Conservation (phyloP, 306 rosid species). For the Dryas drummondii region DNA sequence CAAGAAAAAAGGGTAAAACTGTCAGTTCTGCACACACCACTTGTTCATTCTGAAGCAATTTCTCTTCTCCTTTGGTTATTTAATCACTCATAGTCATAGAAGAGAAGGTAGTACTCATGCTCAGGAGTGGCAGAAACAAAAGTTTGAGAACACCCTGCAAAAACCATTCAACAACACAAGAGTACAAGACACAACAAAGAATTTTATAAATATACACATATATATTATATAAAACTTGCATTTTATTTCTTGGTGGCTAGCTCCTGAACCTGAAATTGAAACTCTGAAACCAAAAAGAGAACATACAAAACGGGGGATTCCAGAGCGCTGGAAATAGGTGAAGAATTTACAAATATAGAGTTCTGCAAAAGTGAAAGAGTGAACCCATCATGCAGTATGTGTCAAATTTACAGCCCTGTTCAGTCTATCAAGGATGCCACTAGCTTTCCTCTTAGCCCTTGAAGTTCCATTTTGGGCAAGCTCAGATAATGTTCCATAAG, state of each 20-base stretch:
- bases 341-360: conserved; percentile 59
- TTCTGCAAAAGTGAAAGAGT: conserved; percentile 19
- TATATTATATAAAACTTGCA: conserved; percentile 20
- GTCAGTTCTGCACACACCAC: not conserved
- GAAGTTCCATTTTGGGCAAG: conserved; percentile 80
- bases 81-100: no score
- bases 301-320: conserved; percentile 44
- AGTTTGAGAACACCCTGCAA: not conserved
- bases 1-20: not conserved
- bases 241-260: conserved; percentile 43
- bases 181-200: not conserved
- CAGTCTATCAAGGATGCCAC: conserved; percentile 84
- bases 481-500: conserved; percentile 61
- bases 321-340: conserved; percentile 28
- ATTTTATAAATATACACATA: not conserved
- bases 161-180: not conserved
- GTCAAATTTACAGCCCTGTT: conserved; percentile 72
- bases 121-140: not conserved
- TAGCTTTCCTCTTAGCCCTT: conserved; percentile 89
- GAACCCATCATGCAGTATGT: conserved; percentile 63
- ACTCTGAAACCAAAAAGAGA: conserved; percentile 30
- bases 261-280: conserved; percentile 37
- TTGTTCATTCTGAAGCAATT: not conserved
- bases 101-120: no score
- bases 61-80: not conserved